Evolutionary conservation across 495 filamentous ascomycete genomes (phyloP), one percentile per base, ranked within the genome.

Genomic region (Staphylotrichum longicolle): DNA sequence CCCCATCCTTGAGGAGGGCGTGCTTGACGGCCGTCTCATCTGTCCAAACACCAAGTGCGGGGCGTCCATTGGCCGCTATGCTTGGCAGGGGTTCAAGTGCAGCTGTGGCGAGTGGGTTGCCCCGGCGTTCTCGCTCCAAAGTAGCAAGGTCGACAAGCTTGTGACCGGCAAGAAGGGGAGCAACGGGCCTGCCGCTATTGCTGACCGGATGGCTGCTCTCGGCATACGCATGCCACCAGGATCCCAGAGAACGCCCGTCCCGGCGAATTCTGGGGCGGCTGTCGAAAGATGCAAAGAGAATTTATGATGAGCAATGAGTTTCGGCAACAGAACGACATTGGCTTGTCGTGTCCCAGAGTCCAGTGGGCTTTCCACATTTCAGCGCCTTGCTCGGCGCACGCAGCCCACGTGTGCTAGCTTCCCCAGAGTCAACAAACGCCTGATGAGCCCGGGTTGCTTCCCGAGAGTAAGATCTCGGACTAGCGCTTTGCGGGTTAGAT

Each of bases 11-110:
- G 87, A 89, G 51, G 83, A 86, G 57, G 89, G 89, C 33, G 85
- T 86, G 45, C 77, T 97, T 15, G 87, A 91, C 10, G 93, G 93
- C 8, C 86, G 91, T 34, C 73, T 98, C 45, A 86, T 86, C 45
- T 97, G 93, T 70, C 91, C 93, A 34, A 88, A 87, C 65, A 40
- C 68, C 0, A 89, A 87, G 64, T 97, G 94, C 69, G 75, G 77
- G 47, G 84, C 87, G 20, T 90, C 91, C 51, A 85, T 98, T 30
- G 94, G 95, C 46, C 87, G 93, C 63, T 97, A 96, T 67, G 89
- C 92, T 35, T 98, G 95, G 93, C 89, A 95, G 69, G 94, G 95
- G 57, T 85, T 97, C 78, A 87, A 84, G 73, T 98, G 94, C 77
- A 96, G 87, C 64, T 98, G 94, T 73, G 86, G 87, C 42, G 83